Evolutionary conservation across 2,329 filamentous ascomycete genomes (phyloP).

Genomic region (Phialemonium atrogriseum): DNA sequence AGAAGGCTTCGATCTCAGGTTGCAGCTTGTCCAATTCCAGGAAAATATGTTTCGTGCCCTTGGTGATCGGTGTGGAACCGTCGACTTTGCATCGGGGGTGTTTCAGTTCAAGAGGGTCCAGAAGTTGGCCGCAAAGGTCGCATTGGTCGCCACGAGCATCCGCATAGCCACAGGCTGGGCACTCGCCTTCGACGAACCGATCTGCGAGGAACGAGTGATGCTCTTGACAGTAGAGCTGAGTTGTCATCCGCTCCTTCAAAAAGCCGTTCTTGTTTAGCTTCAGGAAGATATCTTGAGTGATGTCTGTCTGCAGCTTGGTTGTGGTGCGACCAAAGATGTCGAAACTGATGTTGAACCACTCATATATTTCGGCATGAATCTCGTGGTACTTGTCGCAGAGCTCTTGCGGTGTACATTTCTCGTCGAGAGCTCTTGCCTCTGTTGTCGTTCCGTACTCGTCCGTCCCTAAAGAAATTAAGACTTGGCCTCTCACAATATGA

Average conservation of each 20-base stretch:
- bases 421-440: no score
- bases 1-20: conserved; percentile 55
- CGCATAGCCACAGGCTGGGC: conserved; percentile 50
- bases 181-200: conserved; percentile 58
- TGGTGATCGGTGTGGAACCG: conserved; percentile 54
- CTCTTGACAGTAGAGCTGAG: conserved; percentile 63
- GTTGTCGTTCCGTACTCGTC: conserved; percentile 76
- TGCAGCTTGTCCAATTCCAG: conserved; percentile 62
- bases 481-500: no score
- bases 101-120: conserved; percentile 49
- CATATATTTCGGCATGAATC: no score
- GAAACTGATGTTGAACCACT: conserved; percentile 72
- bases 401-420: no score
- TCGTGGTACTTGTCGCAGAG: no score
- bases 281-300: conserved; percentile 64
- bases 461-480: conserved; percentile 33
- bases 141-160: no score
- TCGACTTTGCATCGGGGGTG: conserved; percentile 68
- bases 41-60: conserved; percentile 64
- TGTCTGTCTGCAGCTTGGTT: conserved; percentile 62
- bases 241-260: conserved; percentile 57
- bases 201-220: conserved; percentile 53
- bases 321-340: conserved; percentile 70
- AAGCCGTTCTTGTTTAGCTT: conserved; percentile 63
- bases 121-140: conserved; percentile 48